Percentiles rank a stretch among this genome's conserved stretches.
phyloP scores from a whole-genome alignment of 305 asterid genomes.

The Lippia alba region DNA sequence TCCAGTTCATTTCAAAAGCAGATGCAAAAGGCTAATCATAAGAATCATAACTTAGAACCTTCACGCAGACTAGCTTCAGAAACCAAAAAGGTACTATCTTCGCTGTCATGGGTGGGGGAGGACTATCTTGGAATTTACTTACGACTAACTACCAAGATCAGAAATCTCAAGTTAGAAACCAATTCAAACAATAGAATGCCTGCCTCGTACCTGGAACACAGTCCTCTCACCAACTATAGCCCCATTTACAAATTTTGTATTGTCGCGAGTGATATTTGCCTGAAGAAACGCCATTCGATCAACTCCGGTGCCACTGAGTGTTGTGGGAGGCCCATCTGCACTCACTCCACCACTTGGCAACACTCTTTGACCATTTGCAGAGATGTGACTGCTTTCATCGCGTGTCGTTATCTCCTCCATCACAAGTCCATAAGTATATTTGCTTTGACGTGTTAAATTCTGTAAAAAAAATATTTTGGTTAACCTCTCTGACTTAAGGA shows the following conservation, averaged over 20 bases:
- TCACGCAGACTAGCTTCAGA: no score
- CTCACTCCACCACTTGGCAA: constrained; percentile 97
- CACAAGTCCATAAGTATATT: constrained; percentile 94
- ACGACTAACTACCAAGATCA: neutral
- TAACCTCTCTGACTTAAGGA: constrained; percentile 26
- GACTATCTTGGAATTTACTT: no score
- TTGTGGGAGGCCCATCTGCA: constrained; percentile 98
- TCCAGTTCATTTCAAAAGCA: no score
- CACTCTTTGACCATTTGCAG: constrained; percentile 91
- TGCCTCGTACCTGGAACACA: constrained; percentile 82
- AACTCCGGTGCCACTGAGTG: constrained; percentile 99
- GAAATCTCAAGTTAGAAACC: neutral
- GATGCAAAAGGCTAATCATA: no score
- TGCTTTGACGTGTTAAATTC: constrained; percentile 98
- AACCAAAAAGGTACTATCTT: no score
- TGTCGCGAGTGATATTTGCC: constrained; percentile 95
- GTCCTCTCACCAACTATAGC: constrained; percentile 96
- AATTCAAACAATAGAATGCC: constrained; percentile 17
- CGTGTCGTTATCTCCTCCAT: constrained; percentile 98
- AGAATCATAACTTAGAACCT: no score
- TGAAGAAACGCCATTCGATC: constrained; percentile 94
- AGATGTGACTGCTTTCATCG: constrained; percentile 91
- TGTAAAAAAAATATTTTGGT: constrained; percentile 43
- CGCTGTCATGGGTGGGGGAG: neutral
- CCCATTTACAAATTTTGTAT: constrained; percentile 89